These are phyloP conservation scores for Xylaria palmicola DNA, from an alignment of 495 filamentous ascomycete species.

Conservation along the genomic window DNA sequence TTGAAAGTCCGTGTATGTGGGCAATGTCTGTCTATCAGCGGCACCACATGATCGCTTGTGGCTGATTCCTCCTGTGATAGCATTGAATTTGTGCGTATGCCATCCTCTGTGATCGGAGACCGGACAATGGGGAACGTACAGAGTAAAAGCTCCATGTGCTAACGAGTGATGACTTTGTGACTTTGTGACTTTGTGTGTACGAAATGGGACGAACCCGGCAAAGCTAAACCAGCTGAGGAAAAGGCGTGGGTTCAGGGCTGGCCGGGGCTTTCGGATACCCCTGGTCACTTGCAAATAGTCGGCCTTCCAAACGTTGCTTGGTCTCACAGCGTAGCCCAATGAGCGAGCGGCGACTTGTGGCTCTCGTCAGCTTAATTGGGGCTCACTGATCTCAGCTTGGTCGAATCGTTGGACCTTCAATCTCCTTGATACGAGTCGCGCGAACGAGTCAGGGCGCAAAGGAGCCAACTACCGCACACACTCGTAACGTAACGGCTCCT, in stretches of 20 bases:
- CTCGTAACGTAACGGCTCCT: too few relatives aligned
- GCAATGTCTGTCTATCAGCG: not conserved
- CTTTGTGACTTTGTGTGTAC: not conserved
- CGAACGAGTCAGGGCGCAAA: not conserved
- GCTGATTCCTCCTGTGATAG: not conserved
- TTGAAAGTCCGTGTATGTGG: not conserved
- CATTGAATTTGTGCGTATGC: too few relatives aligned
- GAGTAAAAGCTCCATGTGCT: not conserved
- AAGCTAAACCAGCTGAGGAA: slow-evolving; percentile 1
- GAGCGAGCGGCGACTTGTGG: not conserved
- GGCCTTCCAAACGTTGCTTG: not conserved
- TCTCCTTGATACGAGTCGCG: slow-evolving; percentile 13
- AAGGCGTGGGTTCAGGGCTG: not conserved
- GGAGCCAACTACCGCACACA: too few relatives aligned
- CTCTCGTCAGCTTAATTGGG: slow-evolving; percentile 5
- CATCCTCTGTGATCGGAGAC: too few relatives aligned
- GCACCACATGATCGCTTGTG: not conserved
- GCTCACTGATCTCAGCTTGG: not conserved
- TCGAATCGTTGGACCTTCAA: slow-evolving; percentile 4
- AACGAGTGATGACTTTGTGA: not conserved
- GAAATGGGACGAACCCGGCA: not conserved
- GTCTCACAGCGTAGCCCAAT: not conserved
- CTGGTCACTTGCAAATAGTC: slow-evolving; percentile 4
- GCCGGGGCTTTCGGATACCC: slow-evolving; percentile 2
- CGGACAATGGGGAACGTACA: not conserved